These are phyloP conservation scores for Spraguea lophii DNA, from an alignment of 371 early-diverging fungal genomes.

Conservation along the genomic window DNA sequence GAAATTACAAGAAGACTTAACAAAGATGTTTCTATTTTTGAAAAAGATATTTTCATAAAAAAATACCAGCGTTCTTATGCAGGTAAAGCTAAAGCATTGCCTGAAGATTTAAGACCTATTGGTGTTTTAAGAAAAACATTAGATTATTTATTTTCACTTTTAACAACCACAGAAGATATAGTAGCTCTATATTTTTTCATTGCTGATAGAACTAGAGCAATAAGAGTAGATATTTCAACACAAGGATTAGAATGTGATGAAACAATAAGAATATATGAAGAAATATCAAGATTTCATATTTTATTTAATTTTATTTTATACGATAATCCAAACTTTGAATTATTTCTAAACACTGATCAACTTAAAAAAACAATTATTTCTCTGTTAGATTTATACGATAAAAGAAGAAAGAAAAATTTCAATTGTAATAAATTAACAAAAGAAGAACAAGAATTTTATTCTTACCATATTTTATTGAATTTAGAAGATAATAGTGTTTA, in stretches of 20 bases:
- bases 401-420: not conserved
- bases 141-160: constrained; percentile 54
- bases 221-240: constrained; percentile 62
- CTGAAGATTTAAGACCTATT: constrained; percentile 68
- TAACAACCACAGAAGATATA: constrained; percentile 49
- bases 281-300: constrained; percentile 67
- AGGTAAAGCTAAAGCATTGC: constrained; percentile 60
- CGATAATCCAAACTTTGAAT: constrained; percentile 50
- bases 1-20: constrained; percentile 20
- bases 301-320: constrained; percentile 55
- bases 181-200: constrained; percentile 58
- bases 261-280: constrained; percentile 56
- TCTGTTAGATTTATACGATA: constrained; percentile 12
- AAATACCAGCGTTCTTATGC: constrained; percentile 63
- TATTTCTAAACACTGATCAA: constrained; percentile 65
- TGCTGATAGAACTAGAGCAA: constrained; percentile 63
- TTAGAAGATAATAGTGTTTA: constrained; percentile 8
- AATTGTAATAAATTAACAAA: not conserved
- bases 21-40: constrained; percentile 24
- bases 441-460: constrained; percentile 8
- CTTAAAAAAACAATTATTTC: constrained; percentile 53
- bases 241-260: constrained; percentile 55
- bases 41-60: constrained; percentile 51
- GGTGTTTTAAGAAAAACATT: constrained; percentile 52
- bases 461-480: constrained; percentile 10